A percentile compares a stretch with the other conserved stretches of the same genome.
These are phyloP conservation scores for Daldinia loculata DNA, from an alignment of 495 filamentous ascomycete genomes.

Conservation along the genomic window DNA sequence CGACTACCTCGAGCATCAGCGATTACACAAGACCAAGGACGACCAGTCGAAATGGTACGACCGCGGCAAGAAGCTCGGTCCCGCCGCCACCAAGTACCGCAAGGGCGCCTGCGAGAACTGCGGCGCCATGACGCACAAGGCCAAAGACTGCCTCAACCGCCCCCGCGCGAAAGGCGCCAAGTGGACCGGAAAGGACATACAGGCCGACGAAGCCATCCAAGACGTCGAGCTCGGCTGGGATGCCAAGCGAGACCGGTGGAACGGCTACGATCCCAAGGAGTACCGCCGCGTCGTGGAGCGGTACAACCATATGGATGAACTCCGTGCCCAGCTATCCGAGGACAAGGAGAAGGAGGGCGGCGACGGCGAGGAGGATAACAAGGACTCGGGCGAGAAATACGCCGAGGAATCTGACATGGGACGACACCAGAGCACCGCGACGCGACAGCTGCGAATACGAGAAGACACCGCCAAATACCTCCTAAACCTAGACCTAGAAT, in stretches of 20 bases:
- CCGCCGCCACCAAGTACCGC: slow-evolving; percentile 92
- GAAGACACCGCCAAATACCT: slow-evolving; percentile 99
- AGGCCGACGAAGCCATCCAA: slow-evolving; percentile 89
- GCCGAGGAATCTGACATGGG: slow-evolving; percentile 98
- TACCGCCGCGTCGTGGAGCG: slow-evolving; percentile 87
- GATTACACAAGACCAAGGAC: slow-evolving; percentile 75
- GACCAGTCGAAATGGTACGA: slow-evolving; percentile 89
- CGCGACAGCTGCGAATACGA: slow-evolving; percentile 86
- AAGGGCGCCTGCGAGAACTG: slow-evolving; percentile 99
- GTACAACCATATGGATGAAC: slow-evolving; percentile 83
- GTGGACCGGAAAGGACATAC: slow-evolving; percentile 92
- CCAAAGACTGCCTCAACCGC: slow-evolving; percentile 89
- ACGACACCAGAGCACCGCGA: slow-evolving; percentile 85
- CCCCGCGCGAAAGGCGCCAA: slow-evolving; percentile 90
- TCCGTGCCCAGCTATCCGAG: slow-evolving; percentile 66
- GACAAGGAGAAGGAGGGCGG: slow-evolving; percentile 55
- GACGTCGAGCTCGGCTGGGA: slow-evolving; percentile 91
- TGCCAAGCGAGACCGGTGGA: slow-evolving; percentile 98
- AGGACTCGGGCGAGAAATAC: slow-evolving; percentile 73
- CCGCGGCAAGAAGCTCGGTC: slow-evolving; percentile 78
- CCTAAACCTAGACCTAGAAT: slow-evolving; percentile 92
- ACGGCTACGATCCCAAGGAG: slow-evolving; percentile 90
- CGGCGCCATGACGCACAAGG: slow-evolving; percentile 94
- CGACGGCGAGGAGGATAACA: slow-evolving; percentile 61
- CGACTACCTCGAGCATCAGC: slow-evolving; percentile 98